A percentile compares a stretch with the other conserved stretches of the same genome.
Evolutionary conservation across 371 early-diverging fungal species (phyloP).

Genomic region (Mucor saturninus): DNA sequence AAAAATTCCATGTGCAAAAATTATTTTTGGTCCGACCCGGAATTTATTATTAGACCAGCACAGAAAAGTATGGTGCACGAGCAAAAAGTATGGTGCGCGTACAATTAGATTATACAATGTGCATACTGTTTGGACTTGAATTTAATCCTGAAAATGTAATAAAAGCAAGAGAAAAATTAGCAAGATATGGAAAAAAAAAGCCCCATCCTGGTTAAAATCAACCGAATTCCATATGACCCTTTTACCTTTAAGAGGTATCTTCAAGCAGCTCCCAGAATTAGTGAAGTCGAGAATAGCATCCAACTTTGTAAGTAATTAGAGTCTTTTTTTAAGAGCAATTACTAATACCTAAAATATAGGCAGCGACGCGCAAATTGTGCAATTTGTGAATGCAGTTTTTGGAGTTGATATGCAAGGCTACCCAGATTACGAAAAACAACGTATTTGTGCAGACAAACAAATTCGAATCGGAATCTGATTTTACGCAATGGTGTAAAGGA

Average conservation of each 20-base stretch:
- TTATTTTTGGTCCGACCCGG: too few relatives aligned
- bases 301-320: constrained; percentile 12
- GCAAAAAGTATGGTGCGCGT: too few relatives aligned
- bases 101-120: constrained; percentile 22
- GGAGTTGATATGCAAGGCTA: constrained; percentile 6
- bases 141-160: constrained; percentile 14
- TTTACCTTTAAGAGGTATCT: constrained; percentile 18
- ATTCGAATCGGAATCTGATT: constrained; percentile 18
- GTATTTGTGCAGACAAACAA: constrained; percentile 12
- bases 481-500: constrained; percentile 21
- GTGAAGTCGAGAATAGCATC: constrained; percentile 17
- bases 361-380: constrained; percentile 19
- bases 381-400: constrained; percentile 26
- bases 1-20: too few relatives aligned
- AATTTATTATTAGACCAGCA: too few relatives aligned
- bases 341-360: constrained; percentile 22
- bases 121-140: constrained; percentile 18
- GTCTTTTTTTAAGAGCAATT: constrained; percentile 15
- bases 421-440: constrained; percentile 18
- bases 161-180: constrained; percentile 14
- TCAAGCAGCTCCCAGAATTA: constrained; percentile 16
- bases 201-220: constrained; percentile 12
- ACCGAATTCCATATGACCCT: constrained; percentile 10
- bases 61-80: too few relatives aligned
- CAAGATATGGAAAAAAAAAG: constrained; percentile 15